These are phyloP conservation scores for Carex scoparia DNA, from an alignment of 176 grass and related monocot species.

Conservation along the genomic window DNA sequence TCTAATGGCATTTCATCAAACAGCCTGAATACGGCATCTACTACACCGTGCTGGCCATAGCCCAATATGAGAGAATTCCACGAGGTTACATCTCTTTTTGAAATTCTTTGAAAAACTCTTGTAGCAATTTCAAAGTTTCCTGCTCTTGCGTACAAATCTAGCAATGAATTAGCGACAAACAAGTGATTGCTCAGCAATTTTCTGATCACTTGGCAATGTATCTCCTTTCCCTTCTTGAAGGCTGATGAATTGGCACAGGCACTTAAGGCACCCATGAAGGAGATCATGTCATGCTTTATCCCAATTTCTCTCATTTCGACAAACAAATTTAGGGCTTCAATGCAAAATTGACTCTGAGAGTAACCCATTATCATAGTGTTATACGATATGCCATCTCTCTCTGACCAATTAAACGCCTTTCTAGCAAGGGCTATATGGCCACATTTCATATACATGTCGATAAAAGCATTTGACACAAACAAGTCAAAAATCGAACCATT, in stretches of 20 bases:
- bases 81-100: slow-evolving; percentile 54
- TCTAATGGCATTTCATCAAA: slow-evolving; percentile 70
- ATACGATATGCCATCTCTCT: slow-evolving; percentile 75
- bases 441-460: slow-evolving; percentile 88
- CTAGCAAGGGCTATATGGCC: slow-evolving; percentile 40
- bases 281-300: slow-evolving; percentile 63
- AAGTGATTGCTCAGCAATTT: slow-evolving; percentile 40
- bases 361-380: slow-evolving; percentile 82
- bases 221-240: slow-evolving; percentile 76
- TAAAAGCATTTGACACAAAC: slow-evolving; percentile 79
- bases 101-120: slow-evolving; percentile 61
- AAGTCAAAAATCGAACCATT: slow-evolving; percentile 45
- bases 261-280: slow-evolving; percentile 65
- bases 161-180: slow-evolving; percentile 63
- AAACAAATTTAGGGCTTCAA: slow-evolving; percentile 65
- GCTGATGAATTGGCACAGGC: slow-evolving; percentile 68
- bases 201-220: slow-evolving; percentile 62
- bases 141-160: slow-evolving; percentile 71
- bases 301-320: slow-evolving; percentile 48
- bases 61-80: slow-evolving; percentile 90
- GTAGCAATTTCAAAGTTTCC: slow-evolving; percentile 58
- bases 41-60: slow-evolving; percentile 64
- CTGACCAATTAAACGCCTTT: slow-evolving; percentile 54
- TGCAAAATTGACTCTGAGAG: slow-evolving; percentile 46
- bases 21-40: slow-evolving; percentile 50